Evolutionary conservation across 2,329 filamentous ascomycete genomes (phyloP), one percentile per base, ranked within the genome.

Genomic region (Helminthosporium solani): DNA sequence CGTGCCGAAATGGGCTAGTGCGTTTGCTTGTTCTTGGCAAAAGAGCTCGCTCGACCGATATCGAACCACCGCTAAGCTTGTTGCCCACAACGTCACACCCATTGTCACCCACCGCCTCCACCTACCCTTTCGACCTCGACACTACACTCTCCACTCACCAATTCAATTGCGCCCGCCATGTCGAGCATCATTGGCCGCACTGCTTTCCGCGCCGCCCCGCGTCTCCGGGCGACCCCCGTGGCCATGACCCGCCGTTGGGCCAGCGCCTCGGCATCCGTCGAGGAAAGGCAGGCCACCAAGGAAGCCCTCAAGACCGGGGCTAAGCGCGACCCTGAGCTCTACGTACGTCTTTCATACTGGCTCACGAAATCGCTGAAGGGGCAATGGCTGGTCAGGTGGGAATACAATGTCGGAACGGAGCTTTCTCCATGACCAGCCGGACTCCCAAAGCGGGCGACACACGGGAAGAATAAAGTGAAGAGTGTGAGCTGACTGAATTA

Each of bases 281-380:
- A 74, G 39, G 74, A 78, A 54, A 74, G 78, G 57, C 69, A 73
- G 48, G 63, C 61, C 54, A 70, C 71, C 67, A 73, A 71, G 61
- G 60, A 72, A 53, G 71, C 70, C 57, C 73, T 87, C 64, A 78
- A 81, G 67, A 78, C 82, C 68, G 85, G 79, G 60, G 82, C 84
- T 46, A 84, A 81, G 76, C 77, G 77, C 70, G 85, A 89, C 71
- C 86, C 86, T 48, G 86, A 89, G 76, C 84, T 88, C 68, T 87
- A 86, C 70, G 85, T 88, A 81, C 58, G 81, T 52, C 40, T 41
- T 15, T 36, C 33, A 43, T 36, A n/a, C 12, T 27, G 25, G 25
- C 9, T 31, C 28, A 31, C 14, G 28, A 23, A 23, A 28, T 11
- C 16, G 20, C 28, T 23, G 6, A 5, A 20, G 19, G 18, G 6